Evolutionary conservation across 768 basidiomycete species (phyloP).

Genomic region (Ramaria rubella): DNA sequence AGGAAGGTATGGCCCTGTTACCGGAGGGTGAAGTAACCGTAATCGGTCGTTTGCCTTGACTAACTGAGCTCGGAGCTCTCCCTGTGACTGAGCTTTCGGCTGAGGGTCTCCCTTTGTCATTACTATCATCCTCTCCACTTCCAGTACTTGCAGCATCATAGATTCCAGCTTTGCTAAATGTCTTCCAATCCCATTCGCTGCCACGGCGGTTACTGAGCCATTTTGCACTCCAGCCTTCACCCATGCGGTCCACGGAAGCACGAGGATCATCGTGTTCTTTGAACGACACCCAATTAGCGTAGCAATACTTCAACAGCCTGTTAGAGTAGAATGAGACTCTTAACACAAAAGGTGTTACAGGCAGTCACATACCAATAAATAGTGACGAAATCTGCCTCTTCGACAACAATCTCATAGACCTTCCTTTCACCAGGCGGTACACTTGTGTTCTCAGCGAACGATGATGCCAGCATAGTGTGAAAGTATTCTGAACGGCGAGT

Average conservation of each 20-base stretch:
- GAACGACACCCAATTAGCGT: constrained; percentile 70
- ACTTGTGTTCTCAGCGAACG: constrained; percentile 53
- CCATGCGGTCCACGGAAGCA: constrained; percentile 57
- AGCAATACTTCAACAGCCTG: constrained; percentile 72
- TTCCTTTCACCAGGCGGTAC: constrained; percentile 43
- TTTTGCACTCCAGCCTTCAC: constrained; percentile 58
- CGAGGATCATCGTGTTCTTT: constrained; percentile 63
- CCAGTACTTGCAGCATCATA: constrained; percentile 7
- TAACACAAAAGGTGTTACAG: background rate
- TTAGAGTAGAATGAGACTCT: constrained; percentile 28
- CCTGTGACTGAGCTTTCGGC: constrained; percentile 28
- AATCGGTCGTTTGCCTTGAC: constrained; percentile 16
- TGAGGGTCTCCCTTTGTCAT: constrained; percentile 16
- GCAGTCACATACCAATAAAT: constrained; percentile 24
- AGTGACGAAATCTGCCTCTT: constrained; percentile 73
- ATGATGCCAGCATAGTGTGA: constrained; percentile 62
- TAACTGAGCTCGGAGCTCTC: constrained; percentile 52
- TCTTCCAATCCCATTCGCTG: constrained; percentile 68
- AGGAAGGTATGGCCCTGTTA: background rate
- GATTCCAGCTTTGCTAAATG: constrained; percentile 35
- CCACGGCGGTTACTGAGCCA: constrained; percentile 41
- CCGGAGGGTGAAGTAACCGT: background rate
- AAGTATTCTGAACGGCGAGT: constrained; percentile 73
- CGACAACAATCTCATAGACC: constrained; percentile 59
- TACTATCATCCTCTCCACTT: constrained; percentile 26